Base-by-base conservation (phyloP, 2,329 filamentous ascomycete genomes). In the Colletotrichum liriopes region DNA sequence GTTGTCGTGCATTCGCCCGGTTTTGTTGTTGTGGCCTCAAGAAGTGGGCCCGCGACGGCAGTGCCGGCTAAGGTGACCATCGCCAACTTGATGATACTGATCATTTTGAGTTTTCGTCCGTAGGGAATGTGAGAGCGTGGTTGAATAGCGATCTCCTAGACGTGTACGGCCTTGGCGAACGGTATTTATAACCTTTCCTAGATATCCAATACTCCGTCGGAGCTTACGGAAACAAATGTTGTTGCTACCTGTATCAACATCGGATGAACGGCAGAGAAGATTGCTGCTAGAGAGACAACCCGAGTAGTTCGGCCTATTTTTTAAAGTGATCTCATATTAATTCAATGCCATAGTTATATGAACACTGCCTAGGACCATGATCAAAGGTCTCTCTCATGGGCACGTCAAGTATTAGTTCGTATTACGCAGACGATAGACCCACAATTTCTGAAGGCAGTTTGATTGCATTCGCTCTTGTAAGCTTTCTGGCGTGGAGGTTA, bases 261-360 rank as follows among this genome's bases (percentile, higher is more conserved):
- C 65, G 58, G 65, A 67, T 55, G 65, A 67, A 41, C 65, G 59
- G 65, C 58, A 64, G 26, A 37, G 23, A 45, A 20, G 39, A 8
- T 41, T 39, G 39, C n/a, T 23, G 43, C 64, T 32, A 43, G 11
- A 49, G 20, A 12, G 23, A 18, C 39, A 32, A 23, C 6, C n/a
- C 2, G 37, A 29, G 55, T 7, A 14, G 12, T 41, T 43, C 37
- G 23, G 35, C 6, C n/a, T 37, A 18, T 43, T 29, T 16, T n/a
- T 18, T 18, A 12, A 5, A 43, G 54, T 8, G 8, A 18, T 12
- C n/a, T 37, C 2, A 39, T 16, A 49, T 47, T 11, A 3, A 14
- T 18, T 37, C 20, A 23, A 49, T 61, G 20, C 26, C 41, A 14
- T 16, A 37, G 55, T 58, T 58, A 49, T 12, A 11, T 41, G 5